A percentile compares a stretch with the other conserved stretches of the same genome.
phyloP scores from a whole-genome alignment of 139 green algal genomes.

The Asterochloris erici region DNA sequence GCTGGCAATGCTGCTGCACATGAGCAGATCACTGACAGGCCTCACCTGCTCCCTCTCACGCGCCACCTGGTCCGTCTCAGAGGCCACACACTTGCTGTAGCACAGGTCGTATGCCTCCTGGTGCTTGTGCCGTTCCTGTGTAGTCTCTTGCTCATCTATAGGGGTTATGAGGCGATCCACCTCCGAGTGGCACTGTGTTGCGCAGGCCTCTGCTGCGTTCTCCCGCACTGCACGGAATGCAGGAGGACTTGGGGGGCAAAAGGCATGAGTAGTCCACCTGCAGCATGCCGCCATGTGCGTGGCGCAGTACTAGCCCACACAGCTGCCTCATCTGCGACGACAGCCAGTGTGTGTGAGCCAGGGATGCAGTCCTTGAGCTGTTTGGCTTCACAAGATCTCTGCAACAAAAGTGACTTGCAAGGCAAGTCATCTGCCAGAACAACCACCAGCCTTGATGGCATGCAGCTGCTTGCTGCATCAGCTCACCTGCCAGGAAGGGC shows the following conservation, averaged over 20 bases:
- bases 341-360: background rate
- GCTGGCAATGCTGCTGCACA: background rate
- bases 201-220: constrained; percentile 27
- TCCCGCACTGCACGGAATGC: constrained; percentile 18
- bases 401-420: background rate
- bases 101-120: constrained; percentile 24
- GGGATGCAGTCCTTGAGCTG: background rate
- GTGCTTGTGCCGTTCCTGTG: background rate
- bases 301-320: background rate
- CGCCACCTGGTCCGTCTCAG: constrained; percentile 28
- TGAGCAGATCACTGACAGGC: too few relatives aligned
- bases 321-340: background rate
- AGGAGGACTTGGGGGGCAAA: background rate
- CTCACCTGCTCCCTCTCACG: constrained; percentile 23
- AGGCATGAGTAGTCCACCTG: background rate
- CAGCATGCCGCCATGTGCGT: background rate
- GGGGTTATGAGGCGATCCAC: too few relatives aligned
- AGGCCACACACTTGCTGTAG: constrained; percentile 31
- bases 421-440: background rate
- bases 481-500: constrained; percentile 25
- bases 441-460: background rate
- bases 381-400: background rate
- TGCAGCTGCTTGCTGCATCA: background rate
- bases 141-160: too few relatives aligned
- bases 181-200: constrained; percentile 1